Evolutionary conservation across 1,139 yeast genomes (phyloP).

Genomic region (Pichia sp.): DNA sequence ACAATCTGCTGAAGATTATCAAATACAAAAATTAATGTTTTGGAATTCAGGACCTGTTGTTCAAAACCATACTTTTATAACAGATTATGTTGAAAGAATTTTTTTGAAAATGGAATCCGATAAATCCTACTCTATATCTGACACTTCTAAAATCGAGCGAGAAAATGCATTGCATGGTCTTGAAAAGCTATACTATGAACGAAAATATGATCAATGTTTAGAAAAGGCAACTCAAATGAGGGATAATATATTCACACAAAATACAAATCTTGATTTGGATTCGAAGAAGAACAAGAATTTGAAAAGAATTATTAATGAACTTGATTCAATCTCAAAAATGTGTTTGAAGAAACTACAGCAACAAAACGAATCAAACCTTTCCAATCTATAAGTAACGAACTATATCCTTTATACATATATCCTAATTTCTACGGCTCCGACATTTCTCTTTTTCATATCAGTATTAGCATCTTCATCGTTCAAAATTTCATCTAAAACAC

Average conservation of each 20-base stretch:
- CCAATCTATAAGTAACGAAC: background rate
- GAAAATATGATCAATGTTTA: conserved; percentile 40
- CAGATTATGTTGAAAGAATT: conserved; percentile 7
- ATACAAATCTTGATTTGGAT: conserved; percentile 14
- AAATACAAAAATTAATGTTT: conserved; percentile 39
- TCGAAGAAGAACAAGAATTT: conserved; percentile 29
- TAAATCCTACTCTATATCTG: conserved; percentile 3
- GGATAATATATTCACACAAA: conserved; percentile 26
- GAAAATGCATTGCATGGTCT: conserved; percentile 29
- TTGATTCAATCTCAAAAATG: conserved; percentile 35
- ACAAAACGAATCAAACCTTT: conserved; percentile 19
- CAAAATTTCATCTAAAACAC: conserved; percentile 56
- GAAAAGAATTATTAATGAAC: conserved; percentile 41
- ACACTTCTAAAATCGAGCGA: conserved; percentile 19
- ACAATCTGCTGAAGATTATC: conserved; percentile 50
- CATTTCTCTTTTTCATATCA: conserved; percentile 41
- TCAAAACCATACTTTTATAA: conserved; percentile 33
- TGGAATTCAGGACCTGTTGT: conserved; percentile 40
- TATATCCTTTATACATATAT: conserved; percentile 24
- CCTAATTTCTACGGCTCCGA: conserved; percentile 52
- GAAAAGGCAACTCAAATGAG: conserved; percentile 31
- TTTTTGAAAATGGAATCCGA: conserved; percentile 15
- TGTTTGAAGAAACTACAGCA: conserved; percentile 28
- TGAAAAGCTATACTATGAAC: conserved; percentile 44
- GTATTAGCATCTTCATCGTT: conserved; percentile 25